Conservation (phyloP, 768 basidiomycete genomes). For the Tricholoma sp. region DNA sequence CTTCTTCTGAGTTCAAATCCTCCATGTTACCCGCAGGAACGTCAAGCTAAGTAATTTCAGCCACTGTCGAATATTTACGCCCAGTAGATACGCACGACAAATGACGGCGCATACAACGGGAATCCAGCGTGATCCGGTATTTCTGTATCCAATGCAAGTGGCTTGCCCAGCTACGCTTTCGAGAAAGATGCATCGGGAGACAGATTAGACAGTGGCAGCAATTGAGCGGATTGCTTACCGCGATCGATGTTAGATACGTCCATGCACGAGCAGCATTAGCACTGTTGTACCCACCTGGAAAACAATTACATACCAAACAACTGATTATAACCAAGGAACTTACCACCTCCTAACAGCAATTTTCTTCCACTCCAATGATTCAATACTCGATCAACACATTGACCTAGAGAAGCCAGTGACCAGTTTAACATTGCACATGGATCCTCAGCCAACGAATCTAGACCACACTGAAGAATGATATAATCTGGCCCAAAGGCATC, state of each 20-base stretch:
- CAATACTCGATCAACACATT: slow-evolving; percentile 53
- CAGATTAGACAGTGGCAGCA: background rate
- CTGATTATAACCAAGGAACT: slow-evolving; percentile 7
- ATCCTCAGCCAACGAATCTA: slow-evolving; percentile 84
- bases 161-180: slow-evolving; percentile 57
- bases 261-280: slow-evolving; percentile 85
- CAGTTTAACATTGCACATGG: slow-evolving; percentile 73
- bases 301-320: slow-evolving; percentile 9
- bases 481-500: slow-evolving; percentile 70
- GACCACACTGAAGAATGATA: slow-evolving; percentile 81
- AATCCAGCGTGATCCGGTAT: slow-evolving; percentile 79
- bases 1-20: slow-evolving; percentile 65
- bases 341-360: slow-evolving; percentile 75
- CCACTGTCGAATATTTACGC: background rate
- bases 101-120: slow-evolving; percentile 73
- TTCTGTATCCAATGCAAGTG: slow-evolving; percentile 51
- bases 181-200: background rate
- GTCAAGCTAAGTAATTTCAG: slow-evolving; percentile 41
- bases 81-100: slow-evolving; percentile 37
- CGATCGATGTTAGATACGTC: slow-evolving; percentile 74
- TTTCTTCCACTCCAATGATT: slow-evolving; percentile 56
- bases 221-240: slow-evolving; percentile 38
- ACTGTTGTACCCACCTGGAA: slow-evolving; percentile 75
- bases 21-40: slow-evolving; percentile 67
- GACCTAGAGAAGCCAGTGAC: slow-evolving; percentile 58